Evolutionary conservation across 495 filamentous ascomycete genomes (phyloP).

Genomic region (Staphylotrichum longicolle): DNA sequence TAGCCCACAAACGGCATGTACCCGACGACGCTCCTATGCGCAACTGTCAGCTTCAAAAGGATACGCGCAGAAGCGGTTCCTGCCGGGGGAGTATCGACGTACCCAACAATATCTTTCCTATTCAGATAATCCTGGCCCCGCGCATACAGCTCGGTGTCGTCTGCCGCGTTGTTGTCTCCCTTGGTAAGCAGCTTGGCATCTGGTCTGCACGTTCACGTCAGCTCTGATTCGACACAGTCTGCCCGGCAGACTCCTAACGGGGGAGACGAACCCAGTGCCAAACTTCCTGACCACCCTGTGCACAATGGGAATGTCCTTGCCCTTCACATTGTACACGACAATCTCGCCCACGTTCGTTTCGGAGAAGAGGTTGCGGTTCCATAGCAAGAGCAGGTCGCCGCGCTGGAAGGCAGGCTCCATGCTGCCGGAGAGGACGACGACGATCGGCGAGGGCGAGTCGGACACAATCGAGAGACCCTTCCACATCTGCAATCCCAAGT

Average conservation of each 20-base stretch:
- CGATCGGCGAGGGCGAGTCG: slow-evolving; percentile 87
- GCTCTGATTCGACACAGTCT: neutral
- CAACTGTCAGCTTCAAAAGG: slow-evolving; percentile 4
- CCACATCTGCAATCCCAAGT: slow-evolving; percentile 60
- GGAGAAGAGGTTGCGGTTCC: slow-evolving; percentile 74
- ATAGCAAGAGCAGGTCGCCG: slow-evolving; percentile 88
- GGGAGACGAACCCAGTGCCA: slow-evolving; percentile 51
- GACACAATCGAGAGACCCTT: slow-evolving; percentile 86
- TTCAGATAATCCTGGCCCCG: slow-evolving; percentile 79
- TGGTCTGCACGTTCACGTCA: slow-evolving; percentile 31
- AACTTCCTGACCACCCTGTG: slow-evolving; percentile 79
- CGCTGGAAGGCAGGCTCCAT: slow-evolving; percentile 99
- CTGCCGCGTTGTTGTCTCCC: slow-evolving; percentile 92
- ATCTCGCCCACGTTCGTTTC: slow-evolving; percentile 80
- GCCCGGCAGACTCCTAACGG: neutral
- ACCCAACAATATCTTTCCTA: slow-evolving; percentile 85
- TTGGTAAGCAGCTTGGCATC: slow-evolving; percentile 79
- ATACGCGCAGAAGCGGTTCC: neutral
- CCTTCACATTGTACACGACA: slow-evolving; percentile 90
- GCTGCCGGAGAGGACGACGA: slow-evolving; percentile 88
- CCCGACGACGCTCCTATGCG: slow-evolving; percentile 67
- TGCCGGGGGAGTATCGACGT: neutral
- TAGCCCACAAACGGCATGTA: slow-evolving; percentile 96
- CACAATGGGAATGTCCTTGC: slow-evolving; percentile 93
- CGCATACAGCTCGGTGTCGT: slow-evolving; percentile 90